Base-by-base conservation (phyloP, 345 rosid species). In the Stellera chamaejasme region DNA sequence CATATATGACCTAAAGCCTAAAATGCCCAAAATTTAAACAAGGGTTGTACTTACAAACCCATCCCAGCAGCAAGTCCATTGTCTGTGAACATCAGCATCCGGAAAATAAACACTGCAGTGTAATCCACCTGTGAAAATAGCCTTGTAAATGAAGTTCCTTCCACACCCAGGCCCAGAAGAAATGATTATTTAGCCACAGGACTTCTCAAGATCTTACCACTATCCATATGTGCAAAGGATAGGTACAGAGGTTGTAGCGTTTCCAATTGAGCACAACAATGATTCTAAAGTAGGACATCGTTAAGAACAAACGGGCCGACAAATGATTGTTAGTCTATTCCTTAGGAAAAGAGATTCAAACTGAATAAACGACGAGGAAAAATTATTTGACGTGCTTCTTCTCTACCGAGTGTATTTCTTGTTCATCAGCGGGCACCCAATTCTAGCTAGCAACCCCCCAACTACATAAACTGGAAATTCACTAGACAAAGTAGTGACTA, bases 161-260 rank as follows among this genome's bases (percentile, higher is more conserved):
- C 42, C 14, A 28, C 25, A 19, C n/a, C n/a, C 13, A 56, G 61
- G 59, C 55, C 36, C 25, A 50, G 14, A 27, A 25, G 55, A 55
- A 16, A 23, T 42, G 39, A 32, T 11, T 15, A 64, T 26, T 45
- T 19, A 45, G 56, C 56, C 41, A 56, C 11, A 28, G 6, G 25
- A 45, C 8, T 19, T 6, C 42, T 58, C 13, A 59, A 7, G 65
- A 59, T 79, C 90, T 59, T 63, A 94, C 97, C 96, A 90, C 84
- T 7, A 90, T 94, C 99, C 99, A 90, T 82, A 90, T 80, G 81
- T 94, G 97, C 85, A 90, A 75, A 0, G 99, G 99, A 73, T 82
- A 79, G 50, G 79, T 58, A 73, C 99, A 94, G 9, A 60, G 50
- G 67, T 52, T 90, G 63, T 87, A 94, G 36, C 81, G 79, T 72